Evolutionary conservation across 106 monocot genomes (phyloP).

Genomic region (Platanthera guangdongensis): DNA sequence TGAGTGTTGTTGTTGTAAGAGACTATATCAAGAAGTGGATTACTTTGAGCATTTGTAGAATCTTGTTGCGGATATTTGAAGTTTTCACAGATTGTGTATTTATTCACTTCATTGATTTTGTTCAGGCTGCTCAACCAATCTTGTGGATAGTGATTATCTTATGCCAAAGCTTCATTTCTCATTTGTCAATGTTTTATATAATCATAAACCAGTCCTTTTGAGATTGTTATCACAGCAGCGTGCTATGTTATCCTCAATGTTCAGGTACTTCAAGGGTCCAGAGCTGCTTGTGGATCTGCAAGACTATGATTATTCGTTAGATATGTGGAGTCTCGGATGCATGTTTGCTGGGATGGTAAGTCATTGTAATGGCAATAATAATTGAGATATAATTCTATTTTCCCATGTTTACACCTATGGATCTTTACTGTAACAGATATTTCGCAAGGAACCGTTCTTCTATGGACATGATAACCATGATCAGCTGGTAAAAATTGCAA

Average conservation of each 20-base stretch:
- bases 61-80: too few species aligned
- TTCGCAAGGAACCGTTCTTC: conserved; percentile 83
- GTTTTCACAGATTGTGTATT: too few species aligned
- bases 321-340: conserved; percentile 98
- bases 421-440: conserved; percentile 39
- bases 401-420: conserved; percentile 2
- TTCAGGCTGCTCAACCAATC: not conserved
- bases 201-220: not conserved
- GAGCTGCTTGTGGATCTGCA: conserved; percentile 90
- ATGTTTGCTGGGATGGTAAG: conserved; percentile 99
- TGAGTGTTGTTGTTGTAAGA: too few species aligned
- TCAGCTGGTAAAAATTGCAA: conserved; percentile 81
- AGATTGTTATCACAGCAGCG: not conserved
- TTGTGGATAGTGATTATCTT: not conserved
- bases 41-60: too few species aligned
- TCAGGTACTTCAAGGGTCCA: conserved; percentile 91
- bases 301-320: conserved; percentile 94
- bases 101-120: not conserved
- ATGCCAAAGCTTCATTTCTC: not conserved
- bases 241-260: not conserved
- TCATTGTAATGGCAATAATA: not conserved
- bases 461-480: conserved; percentile 85
- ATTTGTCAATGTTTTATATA: not conserved
- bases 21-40: too few species aligned
- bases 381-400: not conserved